Percentiles rank a stretch among this genome's conserved stretches.
Conservation (phyloP, 441 rosid species). For the Pelargonium myrrhifolium region DNA sequence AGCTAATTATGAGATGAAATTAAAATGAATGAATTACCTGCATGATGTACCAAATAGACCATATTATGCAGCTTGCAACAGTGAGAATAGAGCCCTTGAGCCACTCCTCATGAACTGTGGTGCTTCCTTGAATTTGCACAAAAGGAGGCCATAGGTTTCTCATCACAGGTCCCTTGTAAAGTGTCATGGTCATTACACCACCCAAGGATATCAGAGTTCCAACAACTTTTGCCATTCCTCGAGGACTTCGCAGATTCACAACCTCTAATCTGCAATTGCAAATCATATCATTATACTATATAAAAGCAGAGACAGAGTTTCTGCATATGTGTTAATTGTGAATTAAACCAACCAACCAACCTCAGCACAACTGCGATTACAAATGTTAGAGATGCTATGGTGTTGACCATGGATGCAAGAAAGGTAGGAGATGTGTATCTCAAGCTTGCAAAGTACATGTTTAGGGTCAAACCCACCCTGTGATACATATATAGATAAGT, state of each 20-base stretch:
- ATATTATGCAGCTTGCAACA: constrained; percentile 48
- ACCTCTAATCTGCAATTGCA: constrained; percentile 48
- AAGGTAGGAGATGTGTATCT: constrained; percentile 61
- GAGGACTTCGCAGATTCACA: constrained; percentile 39
- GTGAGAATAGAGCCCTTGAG: constrained; percentile 52
- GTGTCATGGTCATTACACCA: constrained; percentile 50
- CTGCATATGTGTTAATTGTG: too few relatives aligned
- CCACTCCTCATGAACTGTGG: constrained; percentile 34
- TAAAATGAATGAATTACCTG: too few relatives aligned
- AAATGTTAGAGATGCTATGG: constrained; percentile 49
- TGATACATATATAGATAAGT: too few relatives aligned
- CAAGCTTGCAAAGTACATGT: constrained; percentile 61
- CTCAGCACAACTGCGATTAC: constrained; percentile 41
- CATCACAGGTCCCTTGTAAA: constrained; percentile 50
- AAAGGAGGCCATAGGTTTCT: constrained; percentile 33
- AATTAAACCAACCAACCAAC: too few relatives aligned
- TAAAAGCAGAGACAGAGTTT: too few relatives aligned
- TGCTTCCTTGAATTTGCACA: constrained; percentile 29
- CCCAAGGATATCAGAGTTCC: constrained; percentile 46
- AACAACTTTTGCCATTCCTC: constrained; percentile 49
- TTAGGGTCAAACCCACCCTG: constrained; percentile 46
- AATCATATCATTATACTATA: too few relatives aligned
- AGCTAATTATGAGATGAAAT: too few relatives aligned
- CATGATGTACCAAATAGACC: constrained; percentile 60
- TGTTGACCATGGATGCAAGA: constrained; percentile 44